Evolutionary conservation across 2,329 filamentous ascomycete genomes (phyloP), one percentile per base, ranked within the genome.

Genomic region (Ilyonectria robusta): DNA sequence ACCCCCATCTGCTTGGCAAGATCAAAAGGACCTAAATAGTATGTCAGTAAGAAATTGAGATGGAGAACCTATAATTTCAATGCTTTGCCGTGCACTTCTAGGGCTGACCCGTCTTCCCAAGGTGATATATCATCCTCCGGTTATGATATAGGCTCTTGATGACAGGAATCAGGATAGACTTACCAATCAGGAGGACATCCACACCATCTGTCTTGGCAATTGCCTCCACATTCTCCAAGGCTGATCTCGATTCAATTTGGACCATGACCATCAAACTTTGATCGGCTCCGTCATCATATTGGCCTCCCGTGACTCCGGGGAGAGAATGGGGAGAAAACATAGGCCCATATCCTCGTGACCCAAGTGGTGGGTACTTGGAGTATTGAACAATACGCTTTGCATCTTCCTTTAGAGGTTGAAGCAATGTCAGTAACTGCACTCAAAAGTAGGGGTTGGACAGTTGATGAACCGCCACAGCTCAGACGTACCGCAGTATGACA

Each of bases 331-430:
- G 54, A 19, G 64, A 59, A 21, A 54, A 66, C 47, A 62, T 44
- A 23, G 64, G 59, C 17, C 64, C 64, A n/a, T 62, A 62, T 44
- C 64, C 64, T 40, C 64, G 53, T n/a, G 59, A 62, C 6, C 64
- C 64, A 9, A 58, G 35, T 29, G 64, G 64, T 1, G 64, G 64
- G 47, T 66, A 66, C 57, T 66, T 66, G 37, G 58, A 53, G 53
- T 58, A 66, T 13, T 50, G 44, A 6, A 66, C 64, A 53, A 66
- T 66, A 11, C 51, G 56, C 47, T 62, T 59, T 3, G 64, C 64
- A 33, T 62, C 53, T 15, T 59, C 64, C 64, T 66, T 21, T 21
- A 6, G 15, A 1, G 15, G 15, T 26, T 26, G 40, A 29, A 26
- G 7, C 29, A 23, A 13, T 13, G 55, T 64, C 10, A 64, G 62